phyloP scores from a whole-genome alignment of 1,139 yeast species.

The Saccharomyces hybrid region DNA sequence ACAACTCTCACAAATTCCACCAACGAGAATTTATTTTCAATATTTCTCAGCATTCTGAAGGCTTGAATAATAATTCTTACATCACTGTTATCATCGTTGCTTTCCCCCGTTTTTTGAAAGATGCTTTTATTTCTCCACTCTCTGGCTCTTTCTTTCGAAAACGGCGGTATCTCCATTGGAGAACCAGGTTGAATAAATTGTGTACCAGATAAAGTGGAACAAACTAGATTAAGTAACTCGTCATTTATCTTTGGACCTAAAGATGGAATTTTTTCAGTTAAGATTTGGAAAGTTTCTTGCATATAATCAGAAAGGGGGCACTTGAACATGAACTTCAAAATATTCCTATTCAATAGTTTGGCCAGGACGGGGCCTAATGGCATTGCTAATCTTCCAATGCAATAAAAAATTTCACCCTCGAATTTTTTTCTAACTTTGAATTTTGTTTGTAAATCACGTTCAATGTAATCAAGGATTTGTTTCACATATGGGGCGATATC shows the following conservation, averaged over 20 bases:
- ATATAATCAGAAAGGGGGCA: conserved; percentile 79
- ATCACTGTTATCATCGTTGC: conserved; percentile 30
- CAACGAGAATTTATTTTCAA: conserved; percentile 69
- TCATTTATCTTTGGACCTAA: conserved; percentile 66
- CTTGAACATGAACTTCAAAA: conserved; percentile 69
- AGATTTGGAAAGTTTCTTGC: conserved; percentile 62
- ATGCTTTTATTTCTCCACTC: conserved; percentile 73
- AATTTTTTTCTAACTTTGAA: conserved; percentile 62
- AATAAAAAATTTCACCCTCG: conserved; percentile 83
- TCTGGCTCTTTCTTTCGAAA: conserved; percentile 64
- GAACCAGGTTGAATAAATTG: conserved; percentile 85
- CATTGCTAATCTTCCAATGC: conserved; percentile 76
- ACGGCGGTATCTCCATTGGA: conserved; percentile 50
- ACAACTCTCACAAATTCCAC: conserved; percentile 85
- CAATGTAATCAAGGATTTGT: conserved; percentile 73
- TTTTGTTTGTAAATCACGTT: conserved; percentile 77
- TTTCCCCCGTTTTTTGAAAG: conserved; percentile 44
- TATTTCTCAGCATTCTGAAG: conserved; percentile 57
- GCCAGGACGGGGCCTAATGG: conserved; percentile 96
- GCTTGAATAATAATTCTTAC: conserved; percentile 33
- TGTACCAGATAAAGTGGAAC: conserved; percentile 72
- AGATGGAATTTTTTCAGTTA: conserved; percentile 73
- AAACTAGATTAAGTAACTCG: conserved; percentile 60
- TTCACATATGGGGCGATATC: conserved; percentile 86
- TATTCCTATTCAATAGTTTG: conserved; percentile 76